Evolutionary conservation across 164 flowering plant genomes (phyloP).

Genomic region (Buxus sempervirens): DNA sequence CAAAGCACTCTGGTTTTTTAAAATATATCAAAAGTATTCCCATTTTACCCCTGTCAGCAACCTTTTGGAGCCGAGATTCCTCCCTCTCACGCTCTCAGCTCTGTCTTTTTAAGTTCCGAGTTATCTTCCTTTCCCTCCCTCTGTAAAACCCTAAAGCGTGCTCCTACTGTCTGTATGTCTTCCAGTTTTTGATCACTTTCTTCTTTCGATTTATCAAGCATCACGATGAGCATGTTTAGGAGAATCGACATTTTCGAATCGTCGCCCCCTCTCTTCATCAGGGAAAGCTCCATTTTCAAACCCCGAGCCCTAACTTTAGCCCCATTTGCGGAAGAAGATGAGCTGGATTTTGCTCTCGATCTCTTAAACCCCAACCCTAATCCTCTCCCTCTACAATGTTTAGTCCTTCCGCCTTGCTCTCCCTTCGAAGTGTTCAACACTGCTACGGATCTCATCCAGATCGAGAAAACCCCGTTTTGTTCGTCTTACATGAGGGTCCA

Average conservation of each 20-base stretch:
- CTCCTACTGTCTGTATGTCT: background rate
- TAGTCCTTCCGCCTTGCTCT: slow-evolving; percentile 14
- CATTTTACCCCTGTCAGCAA: too few species aligned
- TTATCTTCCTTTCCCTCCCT: background rate
- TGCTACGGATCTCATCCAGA: slow-evolving; percentile 55
- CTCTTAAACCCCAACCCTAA: slow-evolving; percentile 26
- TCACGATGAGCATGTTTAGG: slow-evolving; percentile 45
- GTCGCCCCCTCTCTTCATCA: slow-evolving; percentile 22
- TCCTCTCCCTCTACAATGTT: slow-evolving; percentile 17
- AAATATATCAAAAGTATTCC: too few species aligned
- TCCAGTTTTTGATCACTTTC: background rate
- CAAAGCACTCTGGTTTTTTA: too few species aligned
- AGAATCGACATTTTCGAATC: slow-evolving; percentile 49
- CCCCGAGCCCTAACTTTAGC: slow-evolving; percentile 29
- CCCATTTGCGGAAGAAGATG: slow-evolving; percentile 25
- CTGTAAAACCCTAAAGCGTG: background rate
- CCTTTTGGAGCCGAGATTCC: too few species aligned
- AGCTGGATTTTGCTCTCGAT: slow-evolving; percentile 32
- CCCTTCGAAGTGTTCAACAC: slow-evolving; percentile 34
- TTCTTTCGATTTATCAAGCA: background rate
- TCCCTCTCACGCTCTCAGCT: too few species aligned
- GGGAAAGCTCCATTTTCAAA: slow-evolving; percentile 35
- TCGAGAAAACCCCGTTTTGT: slow-evolving; percentile 41
- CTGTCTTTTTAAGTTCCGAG: too few species aligned
- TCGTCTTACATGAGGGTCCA: slow-evolving; percentile 28